Evolutionary conservation across 495 filamentous ascomycete genomes (phyloP).

Genomic region (Hyaloscypha bicolor): DNA sequence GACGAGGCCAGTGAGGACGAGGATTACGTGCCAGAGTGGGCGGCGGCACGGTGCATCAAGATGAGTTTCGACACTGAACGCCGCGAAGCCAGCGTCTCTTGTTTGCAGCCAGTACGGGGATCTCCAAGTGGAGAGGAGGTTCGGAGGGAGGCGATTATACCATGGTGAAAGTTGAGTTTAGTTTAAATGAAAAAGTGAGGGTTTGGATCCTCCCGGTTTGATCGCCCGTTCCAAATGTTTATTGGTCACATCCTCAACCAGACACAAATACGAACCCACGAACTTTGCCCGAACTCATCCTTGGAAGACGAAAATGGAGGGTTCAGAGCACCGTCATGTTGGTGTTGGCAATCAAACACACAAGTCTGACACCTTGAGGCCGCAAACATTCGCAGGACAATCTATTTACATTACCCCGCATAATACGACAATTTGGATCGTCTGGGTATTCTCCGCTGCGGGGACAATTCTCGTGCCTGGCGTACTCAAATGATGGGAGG

Average conservation of each 20-base stretch:
- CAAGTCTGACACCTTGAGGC: no score
- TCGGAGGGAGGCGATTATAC: slow-evolving; percentile 17
- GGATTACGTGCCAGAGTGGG: slow-evolving; percentile 26
- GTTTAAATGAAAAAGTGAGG: neutral
- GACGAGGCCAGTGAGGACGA: neutral
- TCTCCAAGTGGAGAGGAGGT: slow-evolving; percentile 6
- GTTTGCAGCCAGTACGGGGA: slow-evolving; percentile 21
- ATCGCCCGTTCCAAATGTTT: neutral
- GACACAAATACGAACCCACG: neutral
- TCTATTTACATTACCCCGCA: no score
- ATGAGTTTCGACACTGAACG: slow-evolving; percentile 22
- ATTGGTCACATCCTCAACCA: neutral
- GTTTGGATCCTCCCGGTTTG: neutral
- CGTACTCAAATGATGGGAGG: no score
- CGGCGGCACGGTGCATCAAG: slow-evolving; percentile 21
- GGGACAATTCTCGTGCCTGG: no score
- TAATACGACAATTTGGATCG: no score
- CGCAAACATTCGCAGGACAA: no score
- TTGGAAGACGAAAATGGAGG: neutral
- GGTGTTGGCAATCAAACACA: neutral
- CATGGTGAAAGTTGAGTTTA: slow-evolving; percentile 16
- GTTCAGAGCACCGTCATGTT: neutral
- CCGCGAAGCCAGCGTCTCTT: slow-evolving; percentile 16
- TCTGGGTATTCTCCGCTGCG: no score
- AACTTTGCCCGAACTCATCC: neutral